Percentiles rank a stretch among this genome's conserved stretches.
Evolutionary conservation across 176 grass and related monocot species (phyloP).

Genomic region (Elymus sibiricus): DNA sequence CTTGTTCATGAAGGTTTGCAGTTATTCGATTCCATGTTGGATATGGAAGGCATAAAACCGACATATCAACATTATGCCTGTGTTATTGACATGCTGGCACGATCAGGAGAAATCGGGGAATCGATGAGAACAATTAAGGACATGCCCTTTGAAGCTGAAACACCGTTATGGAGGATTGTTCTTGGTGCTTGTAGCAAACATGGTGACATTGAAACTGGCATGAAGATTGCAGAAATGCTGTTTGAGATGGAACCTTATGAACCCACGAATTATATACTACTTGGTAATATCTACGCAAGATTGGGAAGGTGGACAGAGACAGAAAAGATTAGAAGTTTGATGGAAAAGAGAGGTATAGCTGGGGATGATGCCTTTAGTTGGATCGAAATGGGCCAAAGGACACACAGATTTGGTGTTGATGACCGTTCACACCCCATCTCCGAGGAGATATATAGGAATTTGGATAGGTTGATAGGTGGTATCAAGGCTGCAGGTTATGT

Average conservation of each 20-base stretch:
- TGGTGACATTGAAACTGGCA: constrained; percentile 17
- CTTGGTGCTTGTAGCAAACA: constrained; percentile 57
- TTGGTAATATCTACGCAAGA: constrained; percentile 33
- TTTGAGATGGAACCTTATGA: constrained; percentile 35
- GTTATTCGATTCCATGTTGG: constrained; percentile 29
- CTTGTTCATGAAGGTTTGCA: constrained; percentile 31
- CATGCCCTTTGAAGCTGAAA: constrained; percentile 36
- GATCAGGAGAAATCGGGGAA: constrained; percentile 37
- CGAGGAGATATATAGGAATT: constrained; percentile 28
- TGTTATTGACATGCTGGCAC: constrained; percentile 40
- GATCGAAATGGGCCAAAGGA: constrained; percentile 34
- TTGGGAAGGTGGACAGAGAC: constrained; percentile 35
- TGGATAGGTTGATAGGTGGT: constrained; percentile 22
- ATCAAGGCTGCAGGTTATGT: constrained; percentile 41
- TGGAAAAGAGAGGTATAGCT: constrained; percentile 25
- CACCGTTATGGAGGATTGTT: constrained; percentile 39
- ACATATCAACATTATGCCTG: constrained; percentile 48
- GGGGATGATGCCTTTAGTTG: constrained; percentile 40
- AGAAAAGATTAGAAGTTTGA: constrained; percentile 27
- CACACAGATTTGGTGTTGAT: constrained; percentile 40
- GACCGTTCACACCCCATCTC: constrained; percentile 42
- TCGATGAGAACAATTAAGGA: constrained; percentile 27
- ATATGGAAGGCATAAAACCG: constrained; percentile 6
- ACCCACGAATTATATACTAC: constrained; percentile 38
- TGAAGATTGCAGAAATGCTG: constrained; percentile 35